Evolutionary conservation across 805 yeast species (phyloP), one percentile per base, ranked within the genome.

Genomic region (Wickerhamiella galacta): DNA sequence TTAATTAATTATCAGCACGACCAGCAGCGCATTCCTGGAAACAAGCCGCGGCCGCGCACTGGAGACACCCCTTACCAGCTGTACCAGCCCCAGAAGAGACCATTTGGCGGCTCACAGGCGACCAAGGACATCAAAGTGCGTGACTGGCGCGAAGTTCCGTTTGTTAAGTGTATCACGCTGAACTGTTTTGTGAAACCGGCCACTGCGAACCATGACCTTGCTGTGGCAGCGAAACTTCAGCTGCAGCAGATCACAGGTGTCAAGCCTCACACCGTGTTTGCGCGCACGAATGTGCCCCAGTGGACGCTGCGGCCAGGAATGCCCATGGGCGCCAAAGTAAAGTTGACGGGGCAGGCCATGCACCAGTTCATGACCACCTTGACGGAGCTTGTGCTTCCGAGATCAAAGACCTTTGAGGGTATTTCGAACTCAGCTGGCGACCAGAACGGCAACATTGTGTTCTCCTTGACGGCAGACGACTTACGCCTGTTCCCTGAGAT

Each of bases 231-330:
- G 8, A 63, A 71, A 32, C 64, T 81, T 38, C 87, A 79, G 57
- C 52, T 90, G 37, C 92, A 90, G 47, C 96, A 87, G 54, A 78
- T 90, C 47, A 87, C 98, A n/a, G 93, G 93, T 39, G 72, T 66
- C 39, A 80, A 82, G 53, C 83, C 95, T 24, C 60, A 63, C 39
- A 67, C 76, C 16, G 60, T 82, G 12, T 78, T 62, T 50, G 76
- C 92, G 26, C 77, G 70, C 49, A 66, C 80, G 7, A 82, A 82
- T 56, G 79, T 81, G 21, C 76, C 85, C 34, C 67, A 70, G 29
- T 85, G 94, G 94, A 73, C 74, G 44, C 66, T 85, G 34, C 72
- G 95, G 55, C 73, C 73, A 31, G 94, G 95, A 25, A 75, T 72
- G 64, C 75, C 75, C 32, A 78, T 92, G 71, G 99, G 98, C 34